Conservation (phyloP, 345 rosid species). For the Pelargonium nanum region DNA sequence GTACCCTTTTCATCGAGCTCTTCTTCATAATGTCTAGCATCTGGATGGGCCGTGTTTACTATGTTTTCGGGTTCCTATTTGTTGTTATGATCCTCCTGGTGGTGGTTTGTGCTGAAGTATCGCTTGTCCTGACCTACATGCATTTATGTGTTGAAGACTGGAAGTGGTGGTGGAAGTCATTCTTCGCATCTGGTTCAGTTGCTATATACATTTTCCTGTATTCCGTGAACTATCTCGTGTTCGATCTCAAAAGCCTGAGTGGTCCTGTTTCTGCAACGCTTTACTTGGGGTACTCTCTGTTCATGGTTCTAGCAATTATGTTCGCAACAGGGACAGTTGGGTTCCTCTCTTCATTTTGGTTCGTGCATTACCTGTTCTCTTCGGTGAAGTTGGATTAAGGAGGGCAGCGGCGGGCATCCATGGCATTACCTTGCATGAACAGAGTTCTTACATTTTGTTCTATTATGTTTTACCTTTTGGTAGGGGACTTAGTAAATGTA, state of each 20-base stretch:
- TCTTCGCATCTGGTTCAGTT: conserved; percentile 22
- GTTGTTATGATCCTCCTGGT: conserved; percentile 17
- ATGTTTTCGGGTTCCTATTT: conserved; percentile 21
- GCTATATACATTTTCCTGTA: conserved; percentile 20
- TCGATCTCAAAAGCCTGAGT: conserved; percentile 21
- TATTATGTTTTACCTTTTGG: conserved; percentile 8
- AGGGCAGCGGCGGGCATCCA: background rate
- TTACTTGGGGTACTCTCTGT: conserved; percentile 19
- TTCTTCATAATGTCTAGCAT: conserved; percentile 24
- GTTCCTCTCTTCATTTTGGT: conserved; percentile 25
- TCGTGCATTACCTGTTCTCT: conserved; percentile 21
- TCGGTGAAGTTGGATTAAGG: conserved; percentile 21
- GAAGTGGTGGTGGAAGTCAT: conserved; percentile 26
- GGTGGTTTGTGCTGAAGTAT: conserved; percentile 21
- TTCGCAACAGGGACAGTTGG: conserved; percentile 18
- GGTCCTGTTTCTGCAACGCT: conserved; percentile 20
- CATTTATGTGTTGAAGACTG: conserved; percentile 24
- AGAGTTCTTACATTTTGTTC: background rate
- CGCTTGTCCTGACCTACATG: conserved; percentile 23
- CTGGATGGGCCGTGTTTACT: conserved; percentile 24
- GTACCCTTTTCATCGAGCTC: conserved; percentile 22
- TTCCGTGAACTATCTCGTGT: conserved; percentile 19
- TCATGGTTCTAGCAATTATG: conserved; percentile 21
- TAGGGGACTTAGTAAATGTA: conserved; percentile 3
- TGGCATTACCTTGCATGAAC: background rate